These are phyloP conservation scores for Tulasnella sp. DNA, from an alignment of 768 basidiomycete genomes.

Conservation along the genomic window DNA sequence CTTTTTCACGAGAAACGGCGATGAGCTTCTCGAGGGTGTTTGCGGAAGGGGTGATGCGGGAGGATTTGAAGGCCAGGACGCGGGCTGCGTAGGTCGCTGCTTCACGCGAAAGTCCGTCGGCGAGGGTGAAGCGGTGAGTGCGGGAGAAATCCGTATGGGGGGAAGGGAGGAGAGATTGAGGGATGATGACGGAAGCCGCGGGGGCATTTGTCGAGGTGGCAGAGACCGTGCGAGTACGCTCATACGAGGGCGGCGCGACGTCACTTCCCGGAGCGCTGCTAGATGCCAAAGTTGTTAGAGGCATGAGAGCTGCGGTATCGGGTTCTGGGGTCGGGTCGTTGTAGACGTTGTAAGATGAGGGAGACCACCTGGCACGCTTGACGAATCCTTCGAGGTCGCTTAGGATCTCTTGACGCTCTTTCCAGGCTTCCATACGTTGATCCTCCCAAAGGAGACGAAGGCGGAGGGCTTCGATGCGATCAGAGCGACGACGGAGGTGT, in stretches of 20 bases:
- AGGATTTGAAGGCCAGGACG: slow-evolving; percentile 39
- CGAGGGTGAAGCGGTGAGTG: slow-evolving; percentile 71
- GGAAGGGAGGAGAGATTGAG: slow-evolving; percentile 22
- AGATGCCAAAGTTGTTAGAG: background rate
- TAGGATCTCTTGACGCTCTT: slow-evolving; percentile 59
- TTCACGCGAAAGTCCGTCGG: slow-evolving; percentile 77
- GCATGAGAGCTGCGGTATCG: background rate
- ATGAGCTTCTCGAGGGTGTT: slow-evolving; percentile 80
- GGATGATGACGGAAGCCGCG: slow-evolving; percentile 22
- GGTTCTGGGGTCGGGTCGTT: slow-evolving; percentile 14
- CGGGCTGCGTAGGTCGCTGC: slow-evolving; percentile 74
- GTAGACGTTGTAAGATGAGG: slow-evolving; percentile 60
- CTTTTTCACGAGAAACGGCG: slow-evolving; percentile 48
- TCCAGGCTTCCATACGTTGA: slow-evolving; percentile 64
- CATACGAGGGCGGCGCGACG: slow-evolving; percentile 12
- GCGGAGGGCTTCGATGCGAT: slow-evolving; percentile 69
- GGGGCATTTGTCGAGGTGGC: background rate
- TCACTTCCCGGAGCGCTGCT: background rate
- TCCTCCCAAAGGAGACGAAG: slow-evolving; percentile 80
- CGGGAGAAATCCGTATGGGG: slow-evolving; percentile 45
- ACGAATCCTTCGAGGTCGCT: slow-evolving; percentile 62
- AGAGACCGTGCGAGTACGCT: slow-evolving; percentile 21
- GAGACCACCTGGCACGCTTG: slow-evolving; percentile 66
- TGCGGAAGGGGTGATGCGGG: slow-evolving; percentile 51
- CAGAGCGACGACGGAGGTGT: slow-evolving; percentile 74